phyloP scores from a whole-genome alignment of 2,329 filamentous ascomycete species.

The Pyricularia grisea region DNA sequence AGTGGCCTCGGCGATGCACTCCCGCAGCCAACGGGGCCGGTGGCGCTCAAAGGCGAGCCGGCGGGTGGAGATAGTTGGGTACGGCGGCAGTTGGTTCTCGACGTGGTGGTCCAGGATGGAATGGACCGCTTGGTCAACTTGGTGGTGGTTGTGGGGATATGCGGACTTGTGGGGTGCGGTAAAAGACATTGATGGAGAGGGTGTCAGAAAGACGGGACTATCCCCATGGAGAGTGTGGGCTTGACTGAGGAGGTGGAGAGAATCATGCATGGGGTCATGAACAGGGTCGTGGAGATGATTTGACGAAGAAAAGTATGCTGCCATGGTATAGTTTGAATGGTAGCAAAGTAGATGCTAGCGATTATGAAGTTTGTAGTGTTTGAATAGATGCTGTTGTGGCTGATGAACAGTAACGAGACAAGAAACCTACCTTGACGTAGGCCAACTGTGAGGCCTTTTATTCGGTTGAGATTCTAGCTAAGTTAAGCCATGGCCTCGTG shows the following conservation, averaged over 20 bases:
- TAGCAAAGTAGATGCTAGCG: background rate
- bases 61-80: slow-evolving; percentile 40
- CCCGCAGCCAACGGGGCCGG: slow-evolving; percentile 42
- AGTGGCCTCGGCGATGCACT: slow-evolving; percentile 45
- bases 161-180: slow-evolving; percentile 42
- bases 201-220: slow-evolving; percentile 1
- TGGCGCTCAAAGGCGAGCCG: slow-evolving; percentile 44
- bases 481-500: background rate
- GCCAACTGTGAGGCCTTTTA: background rate
- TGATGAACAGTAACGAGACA: background rate
- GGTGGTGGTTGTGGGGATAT: slow-evolving; percentile 27
- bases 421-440: background rate
- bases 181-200: slow-evolving; percentile 1
- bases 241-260: background rate
- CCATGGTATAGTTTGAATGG: background rate
- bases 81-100: slow-evolving; percentile 35
- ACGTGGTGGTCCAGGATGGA: slow-evolving; percentile 42
- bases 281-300: background rate
- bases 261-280: background rate
- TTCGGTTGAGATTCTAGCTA: background rate
- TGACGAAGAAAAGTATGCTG: background rate
- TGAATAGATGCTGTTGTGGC: background rate
- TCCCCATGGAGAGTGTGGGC: slow-evolving; percentile 1
- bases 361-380: background rate
- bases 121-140: slow-evolving; percentile 40